A percentile compares a stretch with the other conserved stretches of the same genome.
Conservation (phyloP, 495 filamentous ascomycete genomes). For the Letharia columbiana region DNA sequence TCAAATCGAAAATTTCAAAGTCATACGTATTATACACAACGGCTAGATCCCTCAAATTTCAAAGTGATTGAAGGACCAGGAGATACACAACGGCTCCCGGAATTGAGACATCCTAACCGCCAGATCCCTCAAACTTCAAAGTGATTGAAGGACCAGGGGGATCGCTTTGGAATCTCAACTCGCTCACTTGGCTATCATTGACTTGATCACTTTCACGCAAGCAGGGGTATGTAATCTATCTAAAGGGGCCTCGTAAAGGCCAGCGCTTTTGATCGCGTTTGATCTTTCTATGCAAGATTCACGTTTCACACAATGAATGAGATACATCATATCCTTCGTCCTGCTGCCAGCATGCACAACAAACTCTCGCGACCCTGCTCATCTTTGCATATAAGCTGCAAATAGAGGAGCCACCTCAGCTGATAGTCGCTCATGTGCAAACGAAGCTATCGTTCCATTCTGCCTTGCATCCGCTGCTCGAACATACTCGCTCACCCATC, state of each 20-base stretch:
- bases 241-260: background rate
- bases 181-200: background rate
- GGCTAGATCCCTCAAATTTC: background rate
- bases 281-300: slow-evolving; percentile 9
- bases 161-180: too few species aligned
- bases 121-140: background rate
- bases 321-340: background rate
- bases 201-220: background rate
- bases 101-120: background rate
- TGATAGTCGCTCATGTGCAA: slow-evolving; percentile 51
- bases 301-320: background rate
- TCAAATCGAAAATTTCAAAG: too few species aligned
- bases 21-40: too few species aligned
- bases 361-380: background rate
- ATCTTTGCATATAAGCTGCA: slow-evolving; percentile 45
- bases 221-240: slow-evolving; percentile 4
- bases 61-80: too few species aligned
- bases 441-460: slow-evolving; percentile 45
- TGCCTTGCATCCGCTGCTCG: slow-evolving; percentile 51
- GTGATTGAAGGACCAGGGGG: background rate
- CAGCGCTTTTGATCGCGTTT: background rate
- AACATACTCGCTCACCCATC: slow-evolving; percentile 69
- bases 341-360: background rate
- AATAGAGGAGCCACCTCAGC: slow-evolving; percentile 48
- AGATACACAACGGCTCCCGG: too few species aligned